phyloP scores from a whole-genome alignment of 2,329 filamentous ascomycete genomes.

The Aspergillus clavatus region DNA sequence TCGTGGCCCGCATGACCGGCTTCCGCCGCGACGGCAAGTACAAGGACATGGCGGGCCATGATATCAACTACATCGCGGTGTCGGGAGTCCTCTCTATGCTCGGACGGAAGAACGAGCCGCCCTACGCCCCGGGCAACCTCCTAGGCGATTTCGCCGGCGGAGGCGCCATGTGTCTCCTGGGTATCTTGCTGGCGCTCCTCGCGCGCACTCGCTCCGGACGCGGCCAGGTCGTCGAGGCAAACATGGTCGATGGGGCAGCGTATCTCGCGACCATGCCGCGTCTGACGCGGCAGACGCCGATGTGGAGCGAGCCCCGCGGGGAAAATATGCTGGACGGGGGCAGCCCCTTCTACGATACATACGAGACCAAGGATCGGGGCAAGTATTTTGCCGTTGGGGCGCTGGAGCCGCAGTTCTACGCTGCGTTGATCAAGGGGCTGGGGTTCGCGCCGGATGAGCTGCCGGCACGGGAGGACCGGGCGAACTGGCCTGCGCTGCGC shows the following conservation, averaged over 20 bases:
- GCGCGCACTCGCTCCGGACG: conserved; percentile 58
- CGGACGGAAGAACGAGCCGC: conserved; percentile 63
- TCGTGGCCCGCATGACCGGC: conserved; percentile 83
- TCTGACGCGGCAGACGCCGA: conserved; percentile 57
- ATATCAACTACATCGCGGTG: conserved; percentile 94
- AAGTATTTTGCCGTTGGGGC: conserved; percentile 84
- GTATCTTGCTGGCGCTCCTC: conserved; percentile 74
- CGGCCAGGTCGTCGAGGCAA: conserved; percentile 89
- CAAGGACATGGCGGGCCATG: conserved; percentile 82
- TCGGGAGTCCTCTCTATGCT: conserved; percentile 74
- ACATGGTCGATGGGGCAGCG: conserved; percentile 88
- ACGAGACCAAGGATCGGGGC: conserved; percentile 70
- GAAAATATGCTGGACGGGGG: conserved; percentile 78
- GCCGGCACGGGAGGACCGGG: conserved; percentile 53
- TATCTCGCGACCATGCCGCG: conserved; percentile 77
- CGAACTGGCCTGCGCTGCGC: conserved; percentile 64
- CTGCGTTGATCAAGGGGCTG: conserved; percentile 61
- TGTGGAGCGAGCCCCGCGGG: conserved; percentile 63
- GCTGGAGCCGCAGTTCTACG: conserved; percentile 82
- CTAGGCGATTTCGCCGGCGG: conserved; percentile 89
- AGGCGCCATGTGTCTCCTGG: conserved; percentile 74
- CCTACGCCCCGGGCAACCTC: conserved; percentile 76
- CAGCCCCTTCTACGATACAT: conserved; percentile 83
- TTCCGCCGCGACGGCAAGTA: conserved; percentile 86
- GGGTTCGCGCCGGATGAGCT: conserved; percentile 48